Evolutionary conservation across 2,329 filamentous ascomycete genomes (phyloP).

Genomic region (Pestalotiopsis sp.): DNA sequence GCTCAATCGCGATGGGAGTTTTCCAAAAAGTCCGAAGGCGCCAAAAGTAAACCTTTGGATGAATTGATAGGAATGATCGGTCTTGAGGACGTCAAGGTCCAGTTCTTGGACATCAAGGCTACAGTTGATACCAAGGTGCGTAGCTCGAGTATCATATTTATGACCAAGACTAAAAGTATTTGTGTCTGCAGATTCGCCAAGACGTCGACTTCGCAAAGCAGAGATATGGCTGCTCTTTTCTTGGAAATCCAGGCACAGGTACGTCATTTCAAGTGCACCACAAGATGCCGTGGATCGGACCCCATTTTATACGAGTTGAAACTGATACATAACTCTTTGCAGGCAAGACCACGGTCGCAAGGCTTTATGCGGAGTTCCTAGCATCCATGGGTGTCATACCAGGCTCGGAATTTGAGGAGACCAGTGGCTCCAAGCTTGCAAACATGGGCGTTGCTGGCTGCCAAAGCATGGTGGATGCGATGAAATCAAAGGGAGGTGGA

Average conservation of each 20-base stretch:
- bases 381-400: slow-evolving; percentile 63
- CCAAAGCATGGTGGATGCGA: slow-evolving; percentile 56
- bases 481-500: slow-evolving; percentile 64
- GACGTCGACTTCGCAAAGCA: slow-evolving; percentile 55
- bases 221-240: slow-evolving; percentile 62
- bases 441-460: slow-evolving; percentile 61
- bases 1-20: slow-evolving; percentile 62
- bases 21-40: slow-evolving; percentile 57
- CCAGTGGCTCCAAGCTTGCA: slow-evolving; percentile 68
- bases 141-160: neutral
- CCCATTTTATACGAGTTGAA: neutral
- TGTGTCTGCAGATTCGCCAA: slow-evolving; percentile 49
- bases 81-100: slow-evolving; percentile 67
- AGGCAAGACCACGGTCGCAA: slow-evolving; percentile 77
- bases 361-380: slow-evolving; percentile 70
- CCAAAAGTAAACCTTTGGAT: slow-evolving; percentile 58
- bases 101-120: slow-evolving; percentile 65
- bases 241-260: slow-evolving; percentile 79
- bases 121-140: slow-evolving; percentile 57
- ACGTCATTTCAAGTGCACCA: slow-evolving; percentile 19
- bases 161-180: neutral
- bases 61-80: slow-evolving; percentile 71
- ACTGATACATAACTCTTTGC: slow-evolving; percentile 15
- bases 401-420: slow-evolving; percentile 64
- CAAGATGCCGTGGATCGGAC: neutral